Evolutionary conservation across 106 monocot genomes (phyloP), one percentile per base, ranked within the genome.

Genomic region (Dendrobium chrysotoxum): DNA sequence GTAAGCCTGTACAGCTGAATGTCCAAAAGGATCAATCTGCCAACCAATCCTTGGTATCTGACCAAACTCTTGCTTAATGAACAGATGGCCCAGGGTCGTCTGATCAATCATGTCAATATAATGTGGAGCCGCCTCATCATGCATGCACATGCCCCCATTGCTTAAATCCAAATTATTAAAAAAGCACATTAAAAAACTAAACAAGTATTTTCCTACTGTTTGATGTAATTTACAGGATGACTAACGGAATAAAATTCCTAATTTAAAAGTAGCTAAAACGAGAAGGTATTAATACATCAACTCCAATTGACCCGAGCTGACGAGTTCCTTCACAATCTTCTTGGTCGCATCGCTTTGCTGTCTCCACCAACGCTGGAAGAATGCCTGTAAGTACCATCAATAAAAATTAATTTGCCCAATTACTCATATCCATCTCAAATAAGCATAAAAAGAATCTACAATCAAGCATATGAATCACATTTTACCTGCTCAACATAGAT

Each of bases 101-200:
- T 99, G 99, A 82, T 99, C 99, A 47, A 99, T 95, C 95, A 99
- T 99, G 83, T 99, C 99, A 79, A 99, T 91, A 87, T 95, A 99
- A 79, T 93, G 95, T 4, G 88, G 66, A 40, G 99, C 75, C 1
- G 99, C 99, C 76, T 99, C 99, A 79, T 99, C 99, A 55, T 99
- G 99, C 99, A 99, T 99, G 83, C 99, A 99, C 95, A 91, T 91
- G 8, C 95, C 99, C 11, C 99, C 99, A 81, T 99, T 99, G 84
- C 98, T 98, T 83, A 58, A 79, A 85, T 75, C 79, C 20, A 77
- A 45, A 46, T 46, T 44, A 44, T 76, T 18, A 67, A 44, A 70
- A 26, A 28, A 77, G 4, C 3, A 7, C 4, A 28, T 47, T 28
- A 76, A 31, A 50, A 53, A 25, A 77, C 45, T 28, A 50, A 17